These are phyloP conservation scores for Dendrobium nobile DNA, from an alignment of 106 monocot genomes.

Conservation along the genomic window DNA sequence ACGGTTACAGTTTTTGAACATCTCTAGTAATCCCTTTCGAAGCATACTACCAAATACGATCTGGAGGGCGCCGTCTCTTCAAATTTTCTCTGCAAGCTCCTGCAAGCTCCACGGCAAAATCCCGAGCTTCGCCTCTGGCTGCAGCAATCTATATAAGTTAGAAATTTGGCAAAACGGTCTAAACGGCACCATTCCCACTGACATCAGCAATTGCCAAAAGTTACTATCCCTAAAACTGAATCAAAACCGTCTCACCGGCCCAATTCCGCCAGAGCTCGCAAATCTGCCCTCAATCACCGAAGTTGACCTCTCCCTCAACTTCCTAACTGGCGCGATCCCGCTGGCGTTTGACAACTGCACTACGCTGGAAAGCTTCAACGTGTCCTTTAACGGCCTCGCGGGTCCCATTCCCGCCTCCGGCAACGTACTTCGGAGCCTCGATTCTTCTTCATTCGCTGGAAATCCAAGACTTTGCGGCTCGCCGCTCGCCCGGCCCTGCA, in stretches of 20 bases:
- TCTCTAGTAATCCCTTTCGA: slow-evolving; percentile 60
- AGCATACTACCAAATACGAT: slow-evolving; percentile 35
- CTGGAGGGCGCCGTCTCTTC: slow-evolving; percentile 45
- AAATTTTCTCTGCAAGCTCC: slow-evolving; percentile 63
- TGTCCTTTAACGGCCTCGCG: slow-evolving; percentile 69
- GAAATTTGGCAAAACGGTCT: slow-evolving; percentile 57
- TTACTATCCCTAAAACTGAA: slow-evolving; percentile 57
- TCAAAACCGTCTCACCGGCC: slow-evolving; percentile 49
- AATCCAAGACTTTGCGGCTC: slow-evolving; percentile 63
- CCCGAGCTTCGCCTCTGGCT: slow-evolving; percentile 51
- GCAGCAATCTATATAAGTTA: slow-evolving; percentile 62
- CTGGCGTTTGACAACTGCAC: slow-evolving; percentile 60
- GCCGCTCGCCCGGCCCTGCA: slow-evolving; percentile 31
- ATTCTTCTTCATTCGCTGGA: slow-evolving; percentile 51
- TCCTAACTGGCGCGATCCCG: slow-evolving; percentile 57
- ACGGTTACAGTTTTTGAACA: slow-evolving; percentile 58
- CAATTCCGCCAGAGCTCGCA: slow-evolving; percentile 59
- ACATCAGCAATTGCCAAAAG: slow-evolving; percentile 51
- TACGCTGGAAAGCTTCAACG: slow-evolving; percentile 82
- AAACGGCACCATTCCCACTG: slow-evolving; percentile 57
- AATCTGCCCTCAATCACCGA: slow-evolving; percentile 71
- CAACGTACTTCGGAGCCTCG: slow-evolving; percentile 27
- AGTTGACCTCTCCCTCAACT: slow-evolving; percentile 60
- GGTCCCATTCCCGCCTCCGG: slow-evolving; percentile 37
- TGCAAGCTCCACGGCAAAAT: slow-evolving; percentile 50